phyloP scores from a whole-genome alignment of 192 early-diverging fungal genomes.

The Endogone sp. region DNA sequence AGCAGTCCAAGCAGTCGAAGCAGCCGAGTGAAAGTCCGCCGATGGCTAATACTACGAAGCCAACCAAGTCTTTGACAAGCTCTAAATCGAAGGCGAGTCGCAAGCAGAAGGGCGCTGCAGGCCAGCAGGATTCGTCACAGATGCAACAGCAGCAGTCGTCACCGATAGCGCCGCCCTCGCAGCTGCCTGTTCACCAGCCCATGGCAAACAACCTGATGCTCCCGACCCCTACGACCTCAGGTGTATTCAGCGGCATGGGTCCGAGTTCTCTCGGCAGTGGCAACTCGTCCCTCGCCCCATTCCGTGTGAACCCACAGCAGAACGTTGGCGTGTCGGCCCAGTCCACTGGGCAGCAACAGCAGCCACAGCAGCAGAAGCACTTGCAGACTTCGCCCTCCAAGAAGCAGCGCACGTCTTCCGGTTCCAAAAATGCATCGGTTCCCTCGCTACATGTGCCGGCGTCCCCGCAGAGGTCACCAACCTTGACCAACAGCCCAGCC shows the following conservation, averaged over 20 bases:
- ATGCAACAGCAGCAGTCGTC: conserved; percentile 6
- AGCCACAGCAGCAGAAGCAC: conserved; percentile 20
- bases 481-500: background rate
- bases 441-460: no score
- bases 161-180: no score
- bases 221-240: background rate
- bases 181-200: no score
- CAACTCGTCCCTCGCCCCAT: no score
- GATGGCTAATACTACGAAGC: no score
- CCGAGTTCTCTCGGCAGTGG: background rate
- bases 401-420: conserved; percentile 5
- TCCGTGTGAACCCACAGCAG: no score
- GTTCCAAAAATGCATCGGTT: background rate
- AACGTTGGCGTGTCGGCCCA: background rate
- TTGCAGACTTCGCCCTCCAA: background rate
- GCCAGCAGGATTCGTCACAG: conserved; percentile 17
- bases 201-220: no score
- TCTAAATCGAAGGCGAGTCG: conserved; percentile 9
- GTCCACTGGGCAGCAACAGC: conserved; percentile 10
- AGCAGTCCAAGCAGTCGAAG: no score
- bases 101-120: conserved; percentile 5
- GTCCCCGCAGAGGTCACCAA: no score
- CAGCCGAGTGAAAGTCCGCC: no score
- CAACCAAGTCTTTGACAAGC: no score
- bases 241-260: conserved; percentile 7